phyloP scores from a whole-genome alignment of 768 basidiomycete genomes.

The Naematelia aurantialba region DNA sequence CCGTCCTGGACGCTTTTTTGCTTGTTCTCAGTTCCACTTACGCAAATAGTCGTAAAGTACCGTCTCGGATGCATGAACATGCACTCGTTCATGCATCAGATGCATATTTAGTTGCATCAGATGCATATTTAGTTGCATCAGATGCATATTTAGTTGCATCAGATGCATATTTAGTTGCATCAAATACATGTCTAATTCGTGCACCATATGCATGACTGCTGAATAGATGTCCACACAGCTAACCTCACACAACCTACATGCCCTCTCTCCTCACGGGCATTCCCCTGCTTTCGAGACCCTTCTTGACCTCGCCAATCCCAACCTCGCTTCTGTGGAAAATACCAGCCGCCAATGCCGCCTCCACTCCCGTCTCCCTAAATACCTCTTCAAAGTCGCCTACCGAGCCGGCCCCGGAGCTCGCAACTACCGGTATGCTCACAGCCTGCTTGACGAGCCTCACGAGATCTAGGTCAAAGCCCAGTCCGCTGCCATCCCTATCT shows the following conservation, averaged over 20 bases:
- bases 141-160: too few species aligned
- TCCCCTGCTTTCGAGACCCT: constrained; percentile 42
- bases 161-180: too few species aligned
- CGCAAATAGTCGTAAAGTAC: too few species aligned
- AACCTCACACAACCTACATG: constrained; percentile 3
- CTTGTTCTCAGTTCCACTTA: too few species aligned
- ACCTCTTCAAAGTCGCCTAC: constrained; percentile 80
- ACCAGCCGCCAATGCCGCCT: constrained; percentile 92
- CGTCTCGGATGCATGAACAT: too few species aligned
- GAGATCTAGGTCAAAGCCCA: constrained; percentile 85
- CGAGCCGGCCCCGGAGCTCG: constrained; percentile 86
- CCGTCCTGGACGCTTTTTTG: too few species aligned
- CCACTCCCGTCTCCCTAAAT: constrained; percentile 72
- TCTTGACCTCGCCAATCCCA: constrained; percentile 74
- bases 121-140: too few species aligned
- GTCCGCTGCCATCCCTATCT: constrained; percentile 88
- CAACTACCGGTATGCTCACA: constrained; percentile 88
- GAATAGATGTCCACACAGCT: not conserved
- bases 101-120: too few species aligned
- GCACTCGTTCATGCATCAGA: too few species aligned
- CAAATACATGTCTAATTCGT: too few species aligned
- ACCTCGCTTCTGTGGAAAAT: constrained; percentile 95
- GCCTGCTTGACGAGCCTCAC: constrained; percentile 67
- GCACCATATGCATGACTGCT: not conserved
- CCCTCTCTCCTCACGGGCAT: constrained; percentile 29